These are phyloP conservation scores for Solanum corneliomulleri DNA, from an alignment of 257 asterid species.

Conservation along the genomic window DNA sequence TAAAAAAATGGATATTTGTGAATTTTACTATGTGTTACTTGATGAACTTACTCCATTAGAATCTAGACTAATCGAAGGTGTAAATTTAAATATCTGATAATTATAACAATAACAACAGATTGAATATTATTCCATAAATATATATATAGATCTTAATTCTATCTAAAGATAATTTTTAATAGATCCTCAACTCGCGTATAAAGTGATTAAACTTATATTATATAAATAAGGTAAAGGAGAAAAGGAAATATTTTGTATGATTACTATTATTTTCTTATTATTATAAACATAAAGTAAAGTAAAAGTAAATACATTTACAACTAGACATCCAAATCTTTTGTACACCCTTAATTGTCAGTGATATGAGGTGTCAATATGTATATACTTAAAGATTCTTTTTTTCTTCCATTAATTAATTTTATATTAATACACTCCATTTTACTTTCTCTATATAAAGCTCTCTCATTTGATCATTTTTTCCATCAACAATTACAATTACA, in stretches of 20 bases:
- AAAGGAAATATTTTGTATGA: neutral
- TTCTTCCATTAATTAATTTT: neutral
- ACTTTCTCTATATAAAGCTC: conserved; percentile 1
- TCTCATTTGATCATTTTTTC: neutral
- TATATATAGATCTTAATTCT: neutral
- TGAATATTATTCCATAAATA: neutral
- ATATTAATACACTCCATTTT: neutral
- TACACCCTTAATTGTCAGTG: neutral
- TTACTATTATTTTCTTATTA: neutral
- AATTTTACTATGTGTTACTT: neutral
- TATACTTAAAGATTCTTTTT: conserved; percentile 1
- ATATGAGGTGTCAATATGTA: conserved; percentile 3
- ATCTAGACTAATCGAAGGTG: neutral
- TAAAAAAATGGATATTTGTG: neutral
- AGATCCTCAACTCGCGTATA: neutral
- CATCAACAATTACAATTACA: neutral
- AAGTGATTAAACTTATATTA: neutral
- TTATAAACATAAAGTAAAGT: neutral
- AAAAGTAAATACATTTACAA: neutral
- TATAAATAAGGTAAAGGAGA: neutral
- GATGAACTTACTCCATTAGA: neutral
- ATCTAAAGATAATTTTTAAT: neutral
- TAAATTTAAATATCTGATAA: neutral
- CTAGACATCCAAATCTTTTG: neutral
- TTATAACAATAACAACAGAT: neutral